Evolutionary conservation across 768 basidiomycete species (phyloP).

Genomic region (Rhizopogon vesiculosus): DNA sequence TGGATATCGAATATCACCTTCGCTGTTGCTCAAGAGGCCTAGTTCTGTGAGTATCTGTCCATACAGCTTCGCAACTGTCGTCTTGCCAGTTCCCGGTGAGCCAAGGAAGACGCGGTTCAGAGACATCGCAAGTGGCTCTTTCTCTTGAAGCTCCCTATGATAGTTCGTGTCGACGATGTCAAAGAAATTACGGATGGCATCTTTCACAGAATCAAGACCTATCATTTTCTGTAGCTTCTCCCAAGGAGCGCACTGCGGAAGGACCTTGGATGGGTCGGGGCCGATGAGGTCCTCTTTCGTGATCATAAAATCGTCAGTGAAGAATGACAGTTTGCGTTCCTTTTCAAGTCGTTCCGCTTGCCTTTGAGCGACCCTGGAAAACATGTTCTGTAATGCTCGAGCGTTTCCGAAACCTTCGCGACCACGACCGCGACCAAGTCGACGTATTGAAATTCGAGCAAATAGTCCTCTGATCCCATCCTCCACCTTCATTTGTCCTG

Average conservation of each 20-base stretch:
- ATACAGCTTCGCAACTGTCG: constrained; percentile 63
- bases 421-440: constrained; percentile 59
- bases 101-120: constrained; percentile 66
- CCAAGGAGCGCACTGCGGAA: constrained; percentile 45
- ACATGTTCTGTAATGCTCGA: constrained; percentile 50
- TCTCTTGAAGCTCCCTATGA: constrained; percentile 52
- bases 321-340: constrained; percentile 33
- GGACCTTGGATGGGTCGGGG: constrained; percentile 51
- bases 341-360: constrained; percentile 48
- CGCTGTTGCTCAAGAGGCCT: constrained; percentile 64
- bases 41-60: constrained; percentile 59
- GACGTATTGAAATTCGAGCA: constrained; percentile 49
- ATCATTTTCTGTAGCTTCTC: constrained; percentile 44
- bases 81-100: constrained; percentile 69
- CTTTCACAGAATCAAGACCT: constrained; percentile 56
- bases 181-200: constrained; percentile 44
- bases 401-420: constrained; percentile 64
- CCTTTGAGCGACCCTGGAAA: constrained; percentile 41
- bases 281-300: constrained; percentile 57
- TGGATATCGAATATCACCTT: constrained; percentile 40
- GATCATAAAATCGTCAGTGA: constrained; percentile 48
- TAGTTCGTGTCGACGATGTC: constrained; percentile 49
- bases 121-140: constrained; percentile 46
- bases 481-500: constrained; percentile 50
- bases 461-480: constrained; percentile 51